Percentiles rank a stretch among this genome's conserved stretches.
phyloP scores from a whole-genome alignment of 1,139 yeast genomes.

The Kodamaea derodonti region DNA sequence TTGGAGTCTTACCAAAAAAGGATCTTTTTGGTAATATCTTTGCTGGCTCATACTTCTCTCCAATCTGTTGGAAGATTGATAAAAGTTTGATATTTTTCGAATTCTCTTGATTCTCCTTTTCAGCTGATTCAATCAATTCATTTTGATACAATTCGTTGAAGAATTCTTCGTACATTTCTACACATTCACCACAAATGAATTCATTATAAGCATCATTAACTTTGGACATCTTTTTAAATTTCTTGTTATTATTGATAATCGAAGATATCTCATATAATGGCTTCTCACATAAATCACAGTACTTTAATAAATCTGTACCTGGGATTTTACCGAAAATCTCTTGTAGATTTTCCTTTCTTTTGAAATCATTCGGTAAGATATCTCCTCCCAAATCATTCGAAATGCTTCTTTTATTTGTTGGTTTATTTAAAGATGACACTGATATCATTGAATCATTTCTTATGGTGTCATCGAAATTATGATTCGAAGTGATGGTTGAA shows the following conservation, averaged over 20 bases:
- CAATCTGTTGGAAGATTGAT: conserved; percentile 23
- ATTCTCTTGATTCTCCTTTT: conserved; percentile 1
- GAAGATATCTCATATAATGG: conserved; percentile 65
- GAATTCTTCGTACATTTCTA: conserved; percentile 53
- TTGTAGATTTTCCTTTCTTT: conserved; percentile 27
- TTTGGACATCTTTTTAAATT: conserved; percentile 10
- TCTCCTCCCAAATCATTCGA: conserved; percentile 10
- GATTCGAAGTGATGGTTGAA: conserved; percentile 11
- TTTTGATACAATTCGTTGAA: conserved; percentile 30
- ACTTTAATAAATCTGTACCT: conserved; percentile 41
- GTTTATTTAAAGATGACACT: conserved; percentile 4
- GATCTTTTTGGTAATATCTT: conserved; percentile 9
- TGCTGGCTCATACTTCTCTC: conserved; percentile 15
- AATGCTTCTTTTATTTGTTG: conserved; percentile 13
- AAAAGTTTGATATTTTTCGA: conserved; percentile 14
- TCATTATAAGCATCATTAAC: conserved; percentile 34
- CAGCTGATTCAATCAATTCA: conserved; percentile 8
- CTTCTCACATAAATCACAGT: conserved; percentile 63
- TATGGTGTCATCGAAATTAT: conserved; percentile 8
- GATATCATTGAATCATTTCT: conserved; percentile 2
- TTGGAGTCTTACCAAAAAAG: conserved; percentile 12
- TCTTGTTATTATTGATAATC: conserved; percentile 25
- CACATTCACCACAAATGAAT: conserved; percentile 63
- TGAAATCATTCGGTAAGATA: background rate
- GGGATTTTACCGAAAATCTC: conserved; percentile 42